Conservation (phyloP, 2,329 filamentous ascomycete genomes). For the Exophiala alcalophila region DNA sequence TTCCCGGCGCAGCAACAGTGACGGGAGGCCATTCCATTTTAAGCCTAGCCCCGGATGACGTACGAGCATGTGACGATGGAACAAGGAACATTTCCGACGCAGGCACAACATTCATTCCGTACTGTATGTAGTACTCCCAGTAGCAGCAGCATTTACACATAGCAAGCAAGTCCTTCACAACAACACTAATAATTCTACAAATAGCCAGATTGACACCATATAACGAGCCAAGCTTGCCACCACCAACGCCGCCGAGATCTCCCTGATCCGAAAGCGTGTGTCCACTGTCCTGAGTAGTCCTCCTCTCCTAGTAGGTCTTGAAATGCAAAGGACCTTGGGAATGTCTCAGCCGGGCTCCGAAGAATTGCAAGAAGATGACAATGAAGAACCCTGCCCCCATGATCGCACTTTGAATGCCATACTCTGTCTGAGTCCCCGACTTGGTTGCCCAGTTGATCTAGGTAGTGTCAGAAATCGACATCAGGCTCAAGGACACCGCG, state of each 20-base stretch:
- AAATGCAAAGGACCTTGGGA: constrained; percentile 39
- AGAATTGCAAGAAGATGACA: constrained; percentile 37
- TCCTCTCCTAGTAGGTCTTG: constrained; percentile 24
- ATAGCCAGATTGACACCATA: too few species aligned
- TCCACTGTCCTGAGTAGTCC: constrained; percentile 1
- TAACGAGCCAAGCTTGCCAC: too few species aligned
- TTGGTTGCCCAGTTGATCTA: constrained; percentile 51
- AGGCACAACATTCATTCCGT: too few species aligned
- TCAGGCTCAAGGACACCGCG: not conserved
- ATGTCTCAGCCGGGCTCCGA: constrained; percentile 37
- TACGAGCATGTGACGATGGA: too few species aligned
- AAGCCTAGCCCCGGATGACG: constrained; percentile 5
- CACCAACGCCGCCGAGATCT: too few species aligned
- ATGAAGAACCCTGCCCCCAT: constrained; percentile 38
- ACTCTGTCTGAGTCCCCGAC: constrained; percentile 43
- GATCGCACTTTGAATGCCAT: constrained; percentile 47
- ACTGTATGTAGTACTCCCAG: too few species aligned
- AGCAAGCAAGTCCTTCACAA: too few species aligned
- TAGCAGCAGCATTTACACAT: too few species aligned
- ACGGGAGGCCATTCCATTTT: constrained; percentile 1
- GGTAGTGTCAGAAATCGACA: not conserved
- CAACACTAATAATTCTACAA: too few species aligned
- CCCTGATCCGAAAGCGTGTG: too few species aligned
- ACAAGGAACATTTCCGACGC: too few species aligned
- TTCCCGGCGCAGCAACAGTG: not conserved